Base-by-base conservation (phyloP, 371 early-diverging fungal species). In the Scutellospora calospora region DNA sequence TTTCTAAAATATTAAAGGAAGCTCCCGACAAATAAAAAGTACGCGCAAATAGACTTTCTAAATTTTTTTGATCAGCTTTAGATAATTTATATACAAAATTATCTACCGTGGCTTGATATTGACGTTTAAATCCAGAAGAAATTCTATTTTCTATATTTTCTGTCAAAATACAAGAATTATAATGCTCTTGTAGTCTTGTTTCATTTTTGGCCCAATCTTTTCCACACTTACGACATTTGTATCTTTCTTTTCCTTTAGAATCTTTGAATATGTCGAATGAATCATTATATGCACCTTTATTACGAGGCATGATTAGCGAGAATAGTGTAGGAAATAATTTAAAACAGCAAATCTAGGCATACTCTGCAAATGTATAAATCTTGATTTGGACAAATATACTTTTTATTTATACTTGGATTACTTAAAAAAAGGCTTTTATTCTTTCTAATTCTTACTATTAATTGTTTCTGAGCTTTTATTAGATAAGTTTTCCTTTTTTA, bases 221-320 rank as follows among this genome's bases (percentile, higher is more conserved):
- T 16, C 4, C 14, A 62, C 29, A 62, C 12, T 4, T 62, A 29
- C 25, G 25, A 62, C 62, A 62, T 62, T 62, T 31, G 31, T 62
- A 62, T 62, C 31, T 62, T 62, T 62, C 62, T 62, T 62, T 62
- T 62, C 29, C 62, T 16, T 62, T 62, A 12, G 29, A 62, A 62
- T 62, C 31, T 29, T 14, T 62, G 38, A 38, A 38, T 38, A 38
- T 38, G 38, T 38, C 38, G 38, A 38, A 38, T 38, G 38, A 38
- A 38, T 38, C 38, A 38, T 38, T 38, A 38, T 38, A 38, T 38
- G 6, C 38, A 38, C 38, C 38, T 38, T 38, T 38, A 38, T 38
- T 38, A 38, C 38, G 38, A 38, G 38, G 6, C 38, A 38, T 38
- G 38, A 38, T 38, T 38, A 38, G 38, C 38, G 6, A 38, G 38